phyloP scores from a whole-genome alignment of 768 basidiomycete species.

The Cyathus striatus region DNA sequence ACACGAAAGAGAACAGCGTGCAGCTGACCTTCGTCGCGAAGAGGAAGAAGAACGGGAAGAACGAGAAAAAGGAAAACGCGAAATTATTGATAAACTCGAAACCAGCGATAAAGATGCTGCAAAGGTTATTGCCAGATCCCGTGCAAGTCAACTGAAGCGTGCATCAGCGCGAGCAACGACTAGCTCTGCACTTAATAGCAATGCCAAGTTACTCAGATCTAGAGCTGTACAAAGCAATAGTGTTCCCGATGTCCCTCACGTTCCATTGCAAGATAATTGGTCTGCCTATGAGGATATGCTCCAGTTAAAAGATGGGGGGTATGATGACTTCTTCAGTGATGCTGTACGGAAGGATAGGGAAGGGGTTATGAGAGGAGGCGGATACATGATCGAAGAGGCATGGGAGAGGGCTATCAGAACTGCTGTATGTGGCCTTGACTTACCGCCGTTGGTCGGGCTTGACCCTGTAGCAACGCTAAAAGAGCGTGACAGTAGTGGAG shows the following conservation, averaged over 20 bases:
- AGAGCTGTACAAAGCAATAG: conserved; percentile 60
- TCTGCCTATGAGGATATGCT: conserved; percentile 73
- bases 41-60: conserved; percentile 78
- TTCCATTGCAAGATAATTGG: conserved; percentile 72
- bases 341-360: conserved; percentile 72
- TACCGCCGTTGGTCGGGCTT: conserved; percentile 42
- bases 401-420: conserved; percentile 78
- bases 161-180: conserved; percentile 51
- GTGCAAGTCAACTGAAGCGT: conserved; percentile 59
- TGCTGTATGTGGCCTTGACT: conserved; percentile 70
- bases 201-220: conserved; percentile 47
- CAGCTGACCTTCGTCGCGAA: conserved; percentile 56
- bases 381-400: conserved; percentile 76
- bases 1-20: conserved; percentile 63
- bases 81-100: conserved; percentile 80
- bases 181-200: conserved; percentile 38
- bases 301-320: conserved; percentile 43
- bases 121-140: conserved; percentile 65
- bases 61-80: conserved; percentile 62
- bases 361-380: conserved; percentile 78
- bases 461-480: conserved; percentile 7
- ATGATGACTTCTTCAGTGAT: conserved; percentile 72
- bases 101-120: conserved; percentile 67
- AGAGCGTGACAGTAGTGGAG: conserved; percentile 25
- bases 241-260: conserved; percentile 77